Evolutionary conservation across 2,329 filamentous ascomycete species (phyloP), one percentile per base, ranked within the genome.

Genomic region (Hypoxylon sp.): DNA sequence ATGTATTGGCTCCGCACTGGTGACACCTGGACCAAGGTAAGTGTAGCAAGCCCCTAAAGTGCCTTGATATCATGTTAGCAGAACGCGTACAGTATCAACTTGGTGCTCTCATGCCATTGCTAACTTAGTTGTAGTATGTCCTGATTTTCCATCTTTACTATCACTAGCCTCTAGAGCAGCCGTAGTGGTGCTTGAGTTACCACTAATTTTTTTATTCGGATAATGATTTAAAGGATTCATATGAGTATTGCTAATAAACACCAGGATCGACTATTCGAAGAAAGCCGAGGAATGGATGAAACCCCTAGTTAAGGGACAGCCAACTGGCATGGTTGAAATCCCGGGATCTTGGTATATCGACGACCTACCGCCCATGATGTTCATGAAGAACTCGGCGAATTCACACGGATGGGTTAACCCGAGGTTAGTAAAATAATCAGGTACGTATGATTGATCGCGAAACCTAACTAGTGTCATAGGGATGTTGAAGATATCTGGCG

Each of bases 311-410:
- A 84, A 83, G 50, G 89, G 89, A 0, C 77, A 85, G 63, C 84
- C 86, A 65, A 91, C 89, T 0, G 89, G 89, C 0, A 77, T 91
- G 7, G 88, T 90, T 0, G 89, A 91, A 75, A 91, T 91, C n/a
- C 89, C 89, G 0, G 87, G 84, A 2, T 85, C 80, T 46, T 91
- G 89, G 89, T 89, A 90, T 72, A 82, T 91, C 17, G 89, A 90
- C 74, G 87, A 89, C 73, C 75, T 89, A 13, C 89, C 89, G 2
- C 89, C 89, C 0, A 89, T 91, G 89, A 90, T 91, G 88, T 92
- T 91, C 75, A 90, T 91, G 75, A 91, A 91, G 78, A 86, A 84
- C 10, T 82, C 86, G 0, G 80, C 88, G 0, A 91, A 91, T 72
- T 86, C 83, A n/a, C 89, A 91, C 73, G 90, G 90, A 6, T 90